Conservation (phyloP, 306 rosid genomes). For the Lagenaria siceraria region DNA sequence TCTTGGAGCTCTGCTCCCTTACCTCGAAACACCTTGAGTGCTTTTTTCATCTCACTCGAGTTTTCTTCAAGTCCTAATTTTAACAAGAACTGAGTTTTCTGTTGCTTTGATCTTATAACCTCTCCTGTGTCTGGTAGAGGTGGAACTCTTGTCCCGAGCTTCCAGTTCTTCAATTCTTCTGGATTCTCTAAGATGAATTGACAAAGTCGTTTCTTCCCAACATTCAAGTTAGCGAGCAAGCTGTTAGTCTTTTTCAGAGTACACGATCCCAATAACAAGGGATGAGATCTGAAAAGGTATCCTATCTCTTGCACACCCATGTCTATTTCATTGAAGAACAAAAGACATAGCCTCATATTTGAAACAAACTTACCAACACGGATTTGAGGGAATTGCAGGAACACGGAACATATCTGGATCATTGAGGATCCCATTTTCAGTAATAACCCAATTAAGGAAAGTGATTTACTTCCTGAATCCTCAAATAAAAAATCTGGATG, state of each 20-base stretch:
- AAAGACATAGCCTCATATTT: conserved; percentile 39
- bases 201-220: conserved; percentile 51
- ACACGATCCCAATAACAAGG: conserved; percentile 42
- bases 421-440: conserved; percentile 41
- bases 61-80: conserved; percentile 42
- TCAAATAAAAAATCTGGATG: conserved; percentile 46
- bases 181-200: conserved; percentile 47
- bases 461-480: conserved; percentile 44
- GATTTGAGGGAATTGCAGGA: conserved; percentile 46
- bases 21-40: conserved; percentile 42
- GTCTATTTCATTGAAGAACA: conserved; percentile 38
- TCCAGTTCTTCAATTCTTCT: conserved; percentile 43
- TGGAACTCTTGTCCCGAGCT: conserved; percentile 29
- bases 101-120: conserved; percentile 5
- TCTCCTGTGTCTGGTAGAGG: conserved; percentile 25
- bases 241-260: conserved; percentile 38
- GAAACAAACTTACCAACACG: conserved; percentile 26
- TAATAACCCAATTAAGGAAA: conserved; percentile 41
- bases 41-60: conserved; percentile 30
- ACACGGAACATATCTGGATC: conserved; percentile 29
- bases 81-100: conserved; percentile 47
- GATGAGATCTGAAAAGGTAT: conserved; percentile 33
- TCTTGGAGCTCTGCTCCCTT: conserved; percentile 71
- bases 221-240: conserved; percentile 34
- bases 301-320: conserved; percentile 46